Evolutionary conservation across 2,329 filamentous ascomycete genomes (phyloP), one percentile per base, ranked within the genome.

Genomic region (Penicillium hesseltinei): DNA sequence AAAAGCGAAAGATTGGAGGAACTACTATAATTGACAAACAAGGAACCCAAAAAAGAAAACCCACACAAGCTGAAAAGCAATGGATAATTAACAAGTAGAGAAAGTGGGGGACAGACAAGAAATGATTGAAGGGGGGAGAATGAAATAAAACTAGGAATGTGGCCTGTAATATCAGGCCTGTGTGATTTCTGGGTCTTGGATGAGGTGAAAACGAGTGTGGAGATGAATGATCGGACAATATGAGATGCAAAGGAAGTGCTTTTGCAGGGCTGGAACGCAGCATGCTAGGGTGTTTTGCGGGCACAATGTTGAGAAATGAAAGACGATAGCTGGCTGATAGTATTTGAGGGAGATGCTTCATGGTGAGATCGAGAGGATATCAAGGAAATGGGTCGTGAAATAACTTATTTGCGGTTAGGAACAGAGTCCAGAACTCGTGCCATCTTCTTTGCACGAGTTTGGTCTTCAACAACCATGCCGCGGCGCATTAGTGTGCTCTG

Each of bases 361-460:
- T 50, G 9, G 8, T 7, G 11, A 35, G 15, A 45, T n/a, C 13
- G 11, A 27, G 21, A 17, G 36, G 23, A 29, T 36, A 15, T 49
- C 9, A 47, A 39, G 17, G 27, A 49, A 42, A 42, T 51, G 13
- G 9, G 54, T 53, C 17, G 51, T 51, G 35, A 56, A 21, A 40
- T 42, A 54, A 23, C 25, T 47, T 42, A 47, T 42, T 43, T 47
- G 29, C 40, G 55, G 36, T 65, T 62, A 3, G 64, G 62, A 27
- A 68, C 61, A 1, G 59, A 62, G 36, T 73, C 73, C 13, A 78
- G 64, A 13, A 76, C 68, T 27, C 69, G 70, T 11, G 69, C 61
- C 87, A 92, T 91, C 82, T 88, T 89, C 77, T 85, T 88, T 63
- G 81, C 80, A 74, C 87, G 88, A 53, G 75, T 77, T 62, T 82